A percentile compares a stretch with the other conserved stretches of the same genome.
Evolutionary conservation across 352 stramenopile species (phyloP).

Genomic region (Nothophytophthora sp.): DNA sequence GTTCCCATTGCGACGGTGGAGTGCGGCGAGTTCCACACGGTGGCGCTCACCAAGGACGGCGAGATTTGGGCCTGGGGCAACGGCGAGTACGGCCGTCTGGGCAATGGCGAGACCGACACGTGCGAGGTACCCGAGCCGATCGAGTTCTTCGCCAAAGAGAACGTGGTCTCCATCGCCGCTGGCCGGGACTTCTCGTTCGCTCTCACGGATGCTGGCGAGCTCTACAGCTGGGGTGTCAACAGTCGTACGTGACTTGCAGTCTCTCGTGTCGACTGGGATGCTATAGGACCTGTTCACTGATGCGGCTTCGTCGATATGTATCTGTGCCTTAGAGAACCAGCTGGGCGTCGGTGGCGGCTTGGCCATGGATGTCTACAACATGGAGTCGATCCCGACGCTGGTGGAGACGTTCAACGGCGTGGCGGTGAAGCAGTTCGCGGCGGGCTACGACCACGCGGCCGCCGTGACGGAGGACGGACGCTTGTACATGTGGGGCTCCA

Average conservation of each 20-base stretch:
- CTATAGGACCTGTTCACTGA: neutral
- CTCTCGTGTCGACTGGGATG: neutral
- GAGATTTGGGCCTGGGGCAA: constrained; percentile 93
- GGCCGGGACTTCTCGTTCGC: constrained; percentile 91
- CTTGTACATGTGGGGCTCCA: constrained; percentile 87
- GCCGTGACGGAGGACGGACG: constrained; percentile 76
- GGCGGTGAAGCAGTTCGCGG: constrained; percentile 87
- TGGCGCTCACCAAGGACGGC: constrained; percentile 85
- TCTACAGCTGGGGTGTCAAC: constrained; percentile 93
- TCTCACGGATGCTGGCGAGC: constrained; percentile 76
- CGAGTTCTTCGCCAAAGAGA: constrained; percentile 82
- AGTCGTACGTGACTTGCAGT: constrained; percentile 66
- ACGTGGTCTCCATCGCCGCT: constrained; percentile 69
- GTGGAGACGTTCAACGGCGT: constrained; percentile 74
- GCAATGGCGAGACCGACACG: constrained; percentile 87
- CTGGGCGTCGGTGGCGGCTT: constrained; percentile 88
- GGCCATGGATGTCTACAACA: constrained; percentile 93
- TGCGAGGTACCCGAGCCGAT: constrained; percentile 83
- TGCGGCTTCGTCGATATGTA: constrained; percentile 1
- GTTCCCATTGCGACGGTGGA: constrained; percentile 73
- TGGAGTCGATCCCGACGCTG: constrained; percentile 91
- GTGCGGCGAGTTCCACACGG: constrained; percentile 90
- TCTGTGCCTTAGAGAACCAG: constrained; percentile 70
- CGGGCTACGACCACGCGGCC: constrained; percentile 93
- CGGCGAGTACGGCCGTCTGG: constrained; percentile 91